Evolutionary conservation across 257 asterid genomes (phyloP), one percentile per base, ranked within the genome.

Genomic region (Capsicum pubescens): DNA sequence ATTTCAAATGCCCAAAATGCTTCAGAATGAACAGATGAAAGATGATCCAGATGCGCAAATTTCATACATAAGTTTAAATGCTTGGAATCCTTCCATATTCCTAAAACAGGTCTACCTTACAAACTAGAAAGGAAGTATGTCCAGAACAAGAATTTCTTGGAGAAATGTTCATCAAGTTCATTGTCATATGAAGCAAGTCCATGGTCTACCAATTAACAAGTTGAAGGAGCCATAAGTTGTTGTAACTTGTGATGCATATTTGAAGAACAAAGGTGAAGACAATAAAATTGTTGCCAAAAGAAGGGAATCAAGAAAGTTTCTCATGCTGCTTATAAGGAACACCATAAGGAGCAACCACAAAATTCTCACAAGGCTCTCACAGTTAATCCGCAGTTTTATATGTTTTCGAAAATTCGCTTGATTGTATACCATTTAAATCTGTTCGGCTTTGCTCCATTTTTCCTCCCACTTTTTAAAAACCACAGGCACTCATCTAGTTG

Each of bases 291-390:
- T 66, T 12, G 35, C 12, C 10, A 6, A 12, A 32, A 66, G 10
- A 66, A 66, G 44, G 9, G 10, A 66, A 66, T 32, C 35, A 66
- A 66, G 72, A 13, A 32, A 66, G 72, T 66, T 66, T 35, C n/a
- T 66, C 70, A 32, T 66, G 48, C 48, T 89, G 94, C 99, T 98
- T 91, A 87, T 95, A 95, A 68, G 99, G 99, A 84, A 94, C 96
- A 15, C 92, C 96, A 90, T 94, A 95, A 57, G 99, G 98, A 89
- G 99, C 95, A 88, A 95, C 95, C 86, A 93, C 94, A 87, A 91
- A 44, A 44, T 44, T 6, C 48, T 44, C 48, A 44, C 48, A 44
- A 44, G 8, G 6, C 48, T 44, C 48, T 44, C 48, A 44, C 48
- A 44, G 48, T 44, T 44, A 44, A 44, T 44, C 48, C 8, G 8